A percentile compares a stretch with the other conserved stretches of the same genome.
Evolutionary conservation across 2,329 filamentous ascomycete species (phyloP).

Genomic region (Fusarium avenaceum): DNA sequence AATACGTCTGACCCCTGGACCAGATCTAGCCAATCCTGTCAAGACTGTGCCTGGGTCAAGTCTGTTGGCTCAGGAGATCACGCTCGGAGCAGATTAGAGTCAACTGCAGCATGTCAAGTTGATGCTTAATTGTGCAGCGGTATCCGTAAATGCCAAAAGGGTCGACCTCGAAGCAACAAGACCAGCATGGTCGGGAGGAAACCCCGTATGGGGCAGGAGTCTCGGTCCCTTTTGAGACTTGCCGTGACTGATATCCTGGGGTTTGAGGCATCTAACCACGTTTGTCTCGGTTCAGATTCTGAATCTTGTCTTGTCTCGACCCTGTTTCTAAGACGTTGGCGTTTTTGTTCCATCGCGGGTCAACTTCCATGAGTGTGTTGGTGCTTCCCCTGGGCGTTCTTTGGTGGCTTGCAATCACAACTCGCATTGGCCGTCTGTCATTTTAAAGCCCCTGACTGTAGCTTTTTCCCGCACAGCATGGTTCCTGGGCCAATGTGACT

Average conservation of each 20-base stretch:
- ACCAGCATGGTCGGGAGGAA: conserved; percentile 37
- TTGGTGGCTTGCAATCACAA: conserved; percentile 28
- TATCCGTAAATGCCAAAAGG: conserved; percentile 13
- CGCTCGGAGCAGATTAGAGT: conserved; percentile 42
- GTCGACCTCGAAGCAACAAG: conserved; percentile 16
- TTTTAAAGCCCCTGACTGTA: conserved; percentile 30
- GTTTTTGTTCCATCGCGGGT: conserved; percentile 10
- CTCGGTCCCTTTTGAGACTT: conserved; percentile 4
- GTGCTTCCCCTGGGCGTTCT: conserved; percentile 28
- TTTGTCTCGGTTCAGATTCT: conserved; percentile 31
- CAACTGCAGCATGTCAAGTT: conserved; percentile 28
- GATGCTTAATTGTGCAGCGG: conserved; percentile 30
- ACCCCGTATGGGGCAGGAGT: conserved; percentile 36
- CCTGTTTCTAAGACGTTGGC: conserved; percentile 19
- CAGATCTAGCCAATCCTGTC: conserved; percentile 42
- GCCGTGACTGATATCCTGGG: conserved; percentile 15
- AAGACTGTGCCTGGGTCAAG: conserved; percentile 33
- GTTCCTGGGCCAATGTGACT: conserved; percentile 47
- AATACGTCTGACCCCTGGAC: conserved; percentile 42
- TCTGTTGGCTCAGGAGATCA: conserved; percentile 33
- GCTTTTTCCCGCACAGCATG: conserved; percentile 28
- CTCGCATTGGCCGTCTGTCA: conserved; percentile 29
- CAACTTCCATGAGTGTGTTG: conserved; percentile 5
- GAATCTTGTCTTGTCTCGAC: conserved; percentile 24
- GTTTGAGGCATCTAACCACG: conserved; percentile 6